Evolutionary conservation across 2,329 filamentous ascomycete species (phyloP), one percentile per base, ranked within the genome.

Genomic region (Penicillium sclerotigenum): DNA sequence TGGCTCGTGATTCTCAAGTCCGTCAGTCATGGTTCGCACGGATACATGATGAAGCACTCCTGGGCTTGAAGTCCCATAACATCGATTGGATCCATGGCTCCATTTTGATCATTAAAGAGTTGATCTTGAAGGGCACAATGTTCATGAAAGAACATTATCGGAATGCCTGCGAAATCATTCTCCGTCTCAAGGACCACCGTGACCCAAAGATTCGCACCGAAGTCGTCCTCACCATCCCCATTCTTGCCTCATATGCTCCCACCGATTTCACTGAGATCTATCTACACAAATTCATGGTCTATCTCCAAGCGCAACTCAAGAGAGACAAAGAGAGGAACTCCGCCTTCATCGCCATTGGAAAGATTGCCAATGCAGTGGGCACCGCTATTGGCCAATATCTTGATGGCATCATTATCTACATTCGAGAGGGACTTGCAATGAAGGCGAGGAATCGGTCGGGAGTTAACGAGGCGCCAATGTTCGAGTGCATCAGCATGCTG

Each of bases 81-180:
- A 83, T 95, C 52, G 94, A 99, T 72, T 88, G 87, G 57, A 88
- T 96, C 40, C 95, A 99, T 71, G 94, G 91, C n/a, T 97, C 93
- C 2, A 81, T 99, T 38, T 81, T 99, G 20, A 91, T 95, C 1
- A 82, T 97, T 67, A 95, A 93, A 72, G 93, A 97, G 75, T 83
- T 99, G 46, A 84, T 99, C 18, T 85, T 94, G 60, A 93, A 96
- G 71, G 94, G 94, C 51, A 92, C 91, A 65, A 99, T 99, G 93
- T 99, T 96, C 74, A 97, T 99, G 94, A 91, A 96, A 68, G 90
- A 92, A 37, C 86, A 92, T 70, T 99, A 97, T 73, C 85, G 88
- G 56, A 90, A 96, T 65, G 88, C 91, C 11, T 97, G 93, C 71
- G 94, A 99, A 60, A 92, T 94, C 60, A 90, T 97, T 34, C 87